Base-by-base conservation (phyloP, 495 filamentous ascomycete species). In the Trichoderma parareesei region DNA sequence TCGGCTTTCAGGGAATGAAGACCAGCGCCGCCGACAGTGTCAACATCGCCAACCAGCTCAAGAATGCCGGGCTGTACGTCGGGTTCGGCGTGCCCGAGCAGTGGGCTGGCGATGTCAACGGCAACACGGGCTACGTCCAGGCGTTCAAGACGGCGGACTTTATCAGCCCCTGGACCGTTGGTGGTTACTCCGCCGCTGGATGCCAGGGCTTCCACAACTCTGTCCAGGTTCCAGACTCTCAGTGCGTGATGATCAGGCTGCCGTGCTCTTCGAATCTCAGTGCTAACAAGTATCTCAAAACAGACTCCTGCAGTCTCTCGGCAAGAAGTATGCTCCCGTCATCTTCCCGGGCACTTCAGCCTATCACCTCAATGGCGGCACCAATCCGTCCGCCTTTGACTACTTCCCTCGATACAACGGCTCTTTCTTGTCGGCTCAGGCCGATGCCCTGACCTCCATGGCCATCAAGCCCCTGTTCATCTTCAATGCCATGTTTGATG, bases 401-500 rank as follows among this genome's bases (percentile, higher is more conserved):
- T 63, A 65, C 44, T 70, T 72, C 63, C 70, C 70, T 33, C 66
- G 72, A 16, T 73, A 65, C 53, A 74, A 74, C 53, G 72, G 72
- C 3, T 65, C 66, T 14, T 74, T 73, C 60, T 72, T 68, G 38
- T 67, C 72, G 38, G 70, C 67, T 37, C 72, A 74, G 57, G 65
- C 72, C 3, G 55, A 71, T 38, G 69, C 69, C 11, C 53, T 57
- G 10, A 57, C 53, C 27, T 67, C 68, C 38, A 62, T 73, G 33
- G 65, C 67, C 40, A 46, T 73, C 64, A 72, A 71, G 67, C 72
- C 72, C 4, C 69, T 44, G 13, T 74, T 74, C 53, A 69, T 74
- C 40, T 74, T 74, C 55, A 69, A 69, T 9, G 71, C 72, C n/a
- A 74, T 74, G 72, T 74, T 72, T 49, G 72, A 74, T 55, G 72